Conservation (phyloP, 2,329 filamentous ascomycete genomes). For the Chalaropsis thielavioides region DNA sequence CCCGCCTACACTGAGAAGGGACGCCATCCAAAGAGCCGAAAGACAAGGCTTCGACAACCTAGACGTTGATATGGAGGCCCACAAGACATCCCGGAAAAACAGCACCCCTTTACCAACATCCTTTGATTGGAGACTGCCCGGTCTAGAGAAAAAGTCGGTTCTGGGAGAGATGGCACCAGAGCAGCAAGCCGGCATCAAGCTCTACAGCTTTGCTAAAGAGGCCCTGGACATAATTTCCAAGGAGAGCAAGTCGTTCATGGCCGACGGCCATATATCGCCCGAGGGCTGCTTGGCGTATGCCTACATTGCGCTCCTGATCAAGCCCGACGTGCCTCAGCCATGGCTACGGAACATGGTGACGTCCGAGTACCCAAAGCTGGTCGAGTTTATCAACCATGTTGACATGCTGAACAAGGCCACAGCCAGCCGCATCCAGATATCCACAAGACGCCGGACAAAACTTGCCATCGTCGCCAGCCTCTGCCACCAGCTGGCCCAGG, state of each 20-base stretch:
- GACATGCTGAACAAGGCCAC: constrained; percentile 17
- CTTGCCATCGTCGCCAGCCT: constrained; percentile 24
- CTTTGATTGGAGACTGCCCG: constrained; percentile 28
- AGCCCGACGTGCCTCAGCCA: constrained; percentile 32
- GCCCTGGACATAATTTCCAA: constrained; percentile 45
- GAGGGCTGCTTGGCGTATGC: constrained; percentile 70
- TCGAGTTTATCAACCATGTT: constrained; percentile 13
- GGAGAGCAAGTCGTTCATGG: constrained; percentile 19
- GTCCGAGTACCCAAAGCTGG: constrained; percentile 21
- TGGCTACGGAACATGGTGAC: constrained; percentile 26
- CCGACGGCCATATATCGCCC: constrained; percentile 21
- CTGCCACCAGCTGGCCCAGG: constrained; percentile 24
- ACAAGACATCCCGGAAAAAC: constrained; percentile 24
- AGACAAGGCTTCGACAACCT: constrained; percentile 55
- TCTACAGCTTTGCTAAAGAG: constrained; percentile 56
- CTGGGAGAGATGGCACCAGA: constrained; percentile 53
- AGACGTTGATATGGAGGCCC: constrained; percentile 39
- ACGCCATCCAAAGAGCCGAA: constrained; percentile 55
- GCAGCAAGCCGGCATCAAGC: constrained; percentile 57
- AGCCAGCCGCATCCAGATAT: constrained; percentile 22
- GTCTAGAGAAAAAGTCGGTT: constrained; percentile 35
- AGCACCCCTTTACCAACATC: constrained; percentile 25
- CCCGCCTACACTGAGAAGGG: constrained; percentile 55
- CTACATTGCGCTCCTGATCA: constrained; percentile 61
- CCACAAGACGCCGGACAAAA: constrained; percentile 21